Evolutionary conservation across 2,329 filamentous ascomycete genomes (phyloP).

Genomic region (Sporothrix phasma): DNA sequence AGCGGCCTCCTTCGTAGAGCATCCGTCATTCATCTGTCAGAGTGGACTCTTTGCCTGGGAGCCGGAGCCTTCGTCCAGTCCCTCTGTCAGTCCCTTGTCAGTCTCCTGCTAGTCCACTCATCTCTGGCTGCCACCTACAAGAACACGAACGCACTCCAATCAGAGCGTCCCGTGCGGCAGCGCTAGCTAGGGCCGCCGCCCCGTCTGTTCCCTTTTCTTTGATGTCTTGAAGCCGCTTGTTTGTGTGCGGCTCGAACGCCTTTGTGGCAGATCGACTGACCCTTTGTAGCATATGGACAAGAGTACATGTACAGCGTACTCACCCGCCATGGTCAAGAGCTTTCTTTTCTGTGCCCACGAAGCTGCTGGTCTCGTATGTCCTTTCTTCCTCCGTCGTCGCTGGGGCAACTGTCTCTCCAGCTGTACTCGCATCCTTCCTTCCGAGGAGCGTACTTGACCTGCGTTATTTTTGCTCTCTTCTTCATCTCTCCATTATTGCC

Average conservation of each 20-base stretch:
- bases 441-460: no score
- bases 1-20: background rate
- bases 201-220: no score
- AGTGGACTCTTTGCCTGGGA: background rate
- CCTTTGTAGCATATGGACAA: no score
- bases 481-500: background rate
- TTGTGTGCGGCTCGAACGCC: no score
- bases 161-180: background rate
- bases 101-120: no score
- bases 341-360: no score
- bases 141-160: background rate
- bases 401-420: background rate
- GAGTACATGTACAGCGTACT: no score
- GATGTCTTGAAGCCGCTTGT: no score
- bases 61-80: no score
- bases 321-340: no score
- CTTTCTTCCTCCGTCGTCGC: background rate
- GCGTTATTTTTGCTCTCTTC: background rate
- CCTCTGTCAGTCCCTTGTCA: no score
- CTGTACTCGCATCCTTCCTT: background rate
- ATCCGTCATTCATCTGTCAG: constrained; percentile 1
- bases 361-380: background rate
- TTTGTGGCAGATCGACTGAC: no score
- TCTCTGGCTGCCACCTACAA: background rate
- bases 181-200: background rate